Base-by-base conservation (phyloP, 768 basidiomycete species). In the Atractiella rhizophila region DNA sequence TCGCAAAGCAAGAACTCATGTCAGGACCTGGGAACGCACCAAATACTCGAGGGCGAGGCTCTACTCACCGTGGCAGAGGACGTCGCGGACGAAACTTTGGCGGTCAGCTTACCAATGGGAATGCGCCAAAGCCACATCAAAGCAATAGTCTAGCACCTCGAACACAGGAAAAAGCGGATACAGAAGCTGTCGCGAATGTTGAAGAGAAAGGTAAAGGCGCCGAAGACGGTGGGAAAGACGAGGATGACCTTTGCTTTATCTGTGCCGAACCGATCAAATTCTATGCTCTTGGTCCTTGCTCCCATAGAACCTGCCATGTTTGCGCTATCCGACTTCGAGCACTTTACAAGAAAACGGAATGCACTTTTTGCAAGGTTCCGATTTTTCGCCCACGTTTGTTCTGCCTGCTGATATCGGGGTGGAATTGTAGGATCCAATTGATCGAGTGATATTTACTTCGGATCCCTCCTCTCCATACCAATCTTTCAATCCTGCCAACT, bases 211-310 rank as follows among this genome's bases (percentile, higher is more conserved):
- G 39, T 32, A 16, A 40, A 29, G 40, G 34, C 15, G 47, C 27
- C 5, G 45, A 36, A 4, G 49, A 45, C 3, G 51, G 45, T 31
- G 28, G 39, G 1, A 44, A 30, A 1, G 40, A 38, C 13, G 51
- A 53, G 19, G 50, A 45, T 13, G 51, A 53, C 18, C 40, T 53
- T 16, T 94, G 88, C 61, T 88, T 73, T 69, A 94, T 94, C 59
- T 91, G 88, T 54, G 85, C 85, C 1, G 83, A 94, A 53, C 74
- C 76, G 4, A 73, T 88, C 59, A 83, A 77, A 54, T 88, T 81
- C 55, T 83, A 74, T 57, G 70, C 80, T 5, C 61, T 91, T 24
- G 75, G 85, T 15, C 69, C 75, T 40, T 98, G 88, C 61, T 81
- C 82, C 56, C 88, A 98, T 55, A 65, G 79, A 38, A 94, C 82